A percentile compares a stretch with the other conserved stretches of the same genome.
Evolutionary conservation across 176 grass and related monocot species (phyloP).

Genomic region (Ananas comosus): DNA sequence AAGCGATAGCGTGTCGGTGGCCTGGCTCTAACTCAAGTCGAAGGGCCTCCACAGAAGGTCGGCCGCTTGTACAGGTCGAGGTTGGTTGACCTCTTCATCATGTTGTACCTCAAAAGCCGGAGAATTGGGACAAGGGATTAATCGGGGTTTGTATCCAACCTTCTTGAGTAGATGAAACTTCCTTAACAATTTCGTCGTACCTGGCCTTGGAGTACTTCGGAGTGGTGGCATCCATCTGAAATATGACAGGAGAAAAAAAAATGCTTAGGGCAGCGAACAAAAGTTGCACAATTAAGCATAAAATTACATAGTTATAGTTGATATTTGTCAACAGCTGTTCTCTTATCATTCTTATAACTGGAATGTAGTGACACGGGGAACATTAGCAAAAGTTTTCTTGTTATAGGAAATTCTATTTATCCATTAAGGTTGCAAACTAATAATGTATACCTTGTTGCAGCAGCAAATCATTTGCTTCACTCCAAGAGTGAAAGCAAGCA

Average conservation of each 20-base stretch:
- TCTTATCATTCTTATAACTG: too few relatives aligned
- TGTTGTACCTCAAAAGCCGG: slow-evolving; percentile 78
- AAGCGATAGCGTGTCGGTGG: slow-evolving; percentile 93
- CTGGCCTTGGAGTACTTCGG: slow-evolving; percentile 71
- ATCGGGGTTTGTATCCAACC: slow-evolving; percentile 77
- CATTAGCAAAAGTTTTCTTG: too few relatives aligned
- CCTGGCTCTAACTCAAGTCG: slow-evolving; percentile 66
- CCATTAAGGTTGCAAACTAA: background rate
- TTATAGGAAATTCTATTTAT: background rate
- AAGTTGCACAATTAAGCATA: background rate
- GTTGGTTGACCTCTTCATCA: slow-evolving; percentile 87
- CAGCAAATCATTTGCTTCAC: slow-evolving; percentile 89
- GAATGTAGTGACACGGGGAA: too few relatives aligned
- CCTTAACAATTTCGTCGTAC: slow-evolving; percentile 78
- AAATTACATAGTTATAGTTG: background rate
- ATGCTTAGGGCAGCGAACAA: background rate
- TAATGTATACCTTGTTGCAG: slow-evolving; percentile 68
- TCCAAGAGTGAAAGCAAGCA: slow-evolving; percentile 78
- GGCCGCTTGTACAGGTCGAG: slow-evolving; percentile 89
- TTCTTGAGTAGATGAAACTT: slow-evolving; percentile 85
- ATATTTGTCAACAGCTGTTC: too few relatives aligned
- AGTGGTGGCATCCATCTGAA: slow-evolving; percentile 52
- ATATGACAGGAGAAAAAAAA: background rate
- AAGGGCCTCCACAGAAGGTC: slow-evolving; percentile 69
- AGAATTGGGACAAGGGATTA: slow-evolving; percentile 82